Conservation (phyloP, 208 protist genomes). For the Perkinsela sp. region DNA sequence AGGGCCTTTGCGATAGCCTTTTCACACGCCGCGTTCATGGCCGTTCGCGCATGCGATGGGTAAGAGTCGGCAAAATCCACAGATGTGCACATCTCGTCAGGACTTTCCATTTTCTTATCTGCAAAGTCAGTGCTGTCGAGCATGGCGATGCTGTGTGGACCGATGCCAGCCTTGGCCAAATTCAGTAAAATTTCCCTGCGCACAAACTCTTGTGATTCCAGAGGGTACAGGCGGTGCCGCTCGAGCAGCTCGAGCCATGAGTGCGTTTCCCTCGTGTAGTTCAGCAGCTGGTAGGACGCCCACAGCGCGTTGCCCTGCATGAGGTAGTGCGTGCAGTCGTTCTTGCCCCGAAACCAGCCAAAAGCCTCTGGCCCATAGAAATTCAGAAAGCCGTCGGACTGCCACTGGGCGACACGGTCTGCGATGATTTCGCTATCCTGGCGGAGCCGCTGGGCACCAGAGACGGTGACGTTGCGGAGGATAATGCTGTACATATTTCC, state of each 20-base stretch:
- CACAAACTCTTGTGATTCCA: not conserved
- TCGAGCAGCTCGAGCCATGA: not conserved
- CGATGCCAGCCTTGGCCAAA: not conserved
- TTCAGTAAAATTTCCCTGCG: not conserved
- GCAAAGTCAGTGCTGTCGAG: not conserved
- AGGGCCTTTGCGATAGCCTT: not conserved
- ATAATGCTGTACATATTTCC: not conserved
- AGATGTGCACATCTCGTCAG: not conserved
- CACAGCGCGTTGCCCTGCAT: not conserved
- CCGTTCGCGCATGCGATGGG: not conserved
- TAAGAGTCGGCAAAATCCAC: not conserved
- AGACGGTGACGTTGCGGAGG: not conserved
- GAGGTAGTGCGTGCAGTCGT: not conserved
- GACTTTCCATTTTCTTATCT: not conserved
- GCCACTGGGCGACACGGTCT: not conserved
- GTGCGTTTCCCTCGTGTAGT: not conserved
- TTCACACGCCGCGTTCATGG: not conserved
- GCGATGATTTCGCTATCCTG: not conserved
- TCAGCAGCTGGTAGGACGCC: not conserved
- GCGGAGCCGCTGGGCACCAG: not conserved
- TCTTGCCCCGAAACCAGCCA: slow-evolving; percentile 1
- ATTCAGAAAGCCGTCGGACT: not conserved
- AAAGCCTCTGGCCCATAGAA: not conserved
- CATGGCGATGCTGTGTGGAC: not conserved
- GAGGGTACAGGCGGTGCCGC: not conserved